Evolutionary conservation across 305 asterid genomes (phyloP).

Genomic region (Caryopteris hybrid): DNA sequence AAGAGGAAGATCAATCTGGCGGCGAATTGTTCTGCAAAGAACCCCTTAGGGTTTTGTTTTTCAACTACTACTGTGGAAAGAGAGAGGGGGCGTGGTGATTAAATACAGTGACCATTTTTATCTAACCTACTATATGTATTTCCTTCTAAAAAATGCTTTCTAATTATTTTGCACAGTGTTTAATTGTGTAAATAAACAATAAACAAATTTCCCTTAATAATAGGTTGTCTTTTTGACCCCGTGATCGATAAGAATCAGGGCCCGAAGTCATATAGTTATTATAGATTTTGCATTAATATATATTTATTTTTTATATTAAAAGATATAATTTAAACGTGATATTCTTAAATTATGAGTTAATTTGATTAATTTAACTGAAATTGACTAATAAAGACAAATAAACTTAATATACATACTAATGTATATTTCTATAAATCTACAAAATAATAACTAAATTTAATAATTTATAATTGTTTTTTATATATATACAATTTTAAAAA

Average conservation of each 20-base stretch:
- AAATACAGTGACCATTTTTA: slow-evolving; percentile 27
- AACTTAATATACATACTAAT: too few species aligned
- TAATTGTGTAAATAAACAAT: slow-evolving; percentile 3
- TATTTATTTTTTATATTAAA: too few species aligned
- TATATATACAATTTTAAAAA: too few species aligned
- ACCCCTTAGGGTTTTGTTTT: slow-evolving; percentile 67
- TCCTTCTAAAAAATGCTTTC: slow-evolving; percentile 2
- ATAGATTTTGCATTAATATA: too few species aligned
- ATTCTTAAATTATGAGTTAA: too few species aligned
- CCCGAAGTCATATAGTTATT: too few species aligned
- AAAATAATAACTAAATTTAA: too few species aligned
- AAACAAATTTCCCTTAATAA: slow-evolving; percentile 30
- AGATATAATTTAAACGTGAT: too few species aligned
- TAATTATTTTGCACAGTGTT: not conserved
- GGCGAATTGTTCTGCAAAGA: slow-evolving; percentile 65
- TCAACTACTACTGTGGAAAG: slow-evolving; percentile 28
- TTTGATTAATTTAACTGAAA: too few species aligned
- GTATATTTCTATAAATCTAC: too few species aligned
- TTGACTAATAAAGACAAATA: too few species aligned
- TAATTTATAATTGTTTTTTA: too few species aligned
- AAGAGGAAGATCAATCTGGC: slow-evolving; percentile 52
- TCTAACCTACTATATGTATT: slow-evolving; percentile 14
- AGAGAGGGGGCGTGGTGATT: slow-evolving; percentile 23
- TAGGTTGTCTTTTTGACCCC: slow-evolving; percentile 37
- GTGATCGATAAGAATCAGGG: slow-evolving; percentile 29